Evolutionary conservation across 306 rosid species (phyloP).

Genomic region (Gastrolobium villosum): DNA sequence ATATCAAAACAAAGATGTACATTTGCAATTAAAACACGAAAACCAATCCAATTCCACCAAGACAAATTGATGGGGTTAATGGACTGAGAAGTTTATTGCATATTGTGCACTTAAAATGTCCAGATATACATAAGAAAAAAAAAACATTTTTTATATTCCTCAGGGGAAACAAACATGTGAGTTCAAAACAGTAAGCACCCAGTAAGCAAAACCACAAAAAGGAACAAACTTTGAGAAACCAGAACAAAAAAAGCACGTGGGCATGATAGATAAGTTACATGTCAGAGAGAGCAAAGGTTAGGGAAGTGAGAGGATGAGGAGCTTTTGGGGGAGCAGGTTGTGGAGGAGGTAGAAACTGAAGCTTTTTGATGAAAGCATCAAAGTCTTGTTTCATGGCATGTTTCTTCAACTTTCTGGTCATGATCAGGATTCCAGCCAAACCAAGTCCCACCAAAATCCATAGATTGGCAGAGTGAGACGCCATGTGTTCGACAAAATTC

Average conservation of each 20-base stretch:
- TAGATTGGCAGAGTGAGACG: slow-evolving; percentile 78
- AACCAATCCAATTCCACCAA: neutral
- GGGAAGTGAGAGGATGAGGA: slow-evolving; percentile 89
- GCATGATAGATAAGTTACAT: slow-evolving; percentile 53
- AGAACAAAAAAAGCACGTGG: neutral
- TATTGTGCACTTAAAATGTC: neutral
- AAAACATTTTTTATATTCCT: neutral
- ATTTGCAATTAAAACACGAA: neutral
- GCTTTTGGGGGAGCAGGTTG: slow-evolving; percentile 98
- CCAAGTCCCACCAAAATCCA: slow-evolving; percentile 91
- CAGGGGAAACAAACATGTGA: neutral
- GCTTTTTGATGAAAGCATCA: slow-evolving; percentile 79
- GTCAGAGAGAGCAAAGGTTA: slow-evolving; percentile 89
- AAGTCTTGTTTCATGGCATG: slow-evolving; percentile 75
- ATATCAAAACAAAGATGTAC: neutral
- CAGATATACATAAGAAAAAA: neutral
- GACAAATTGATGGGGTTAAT: neutral
- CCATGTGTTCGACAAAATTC: slow-evolving; percentile 47
- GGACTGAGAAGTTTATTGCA: neutral
- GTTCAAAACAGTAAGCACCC: neutral
- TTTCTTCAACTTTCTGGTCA: slow-evolving; percentile 73
- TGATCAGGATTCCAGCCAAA: slow-evolving; percentile 79
- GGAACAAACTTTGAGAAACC: neutral
- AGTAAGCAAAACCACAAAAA: neutral
- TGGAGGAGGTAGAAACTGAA: slow-evolving; percentile 89